Conservation (phyloP, 116 monocot species). For the Iris pallida region DNA sequence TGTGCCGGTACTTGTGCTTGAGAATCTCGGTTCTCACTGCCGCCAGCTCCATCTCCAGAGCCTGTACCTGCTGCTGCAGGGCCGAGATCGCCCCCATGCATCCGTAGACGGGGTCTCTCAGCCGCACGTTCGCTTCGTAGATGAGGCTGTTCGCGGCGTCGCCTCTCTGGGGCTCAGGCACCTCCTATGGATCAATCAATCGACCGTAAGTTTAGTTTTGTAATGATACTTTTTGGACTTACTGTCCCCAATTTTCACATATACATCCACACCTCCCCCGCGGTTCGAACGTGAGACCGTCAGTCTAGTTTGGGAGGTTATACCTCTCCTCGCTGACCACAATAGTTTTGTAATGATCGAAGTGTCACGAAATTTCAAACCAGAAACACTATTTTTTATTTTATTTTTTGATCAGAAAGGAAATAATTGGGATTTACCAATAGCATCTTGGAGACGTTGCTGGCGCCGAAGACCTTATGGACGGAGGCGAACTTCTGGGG, state of each 20-base stretch:
- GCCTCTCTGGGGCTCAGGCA: constrained; percentile 71
- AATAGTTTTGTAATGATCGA: too few relatives aligned
- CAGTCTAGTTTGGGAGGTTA: too few relatives aligned
- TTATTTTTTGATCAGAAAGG: too few relatives aligned
- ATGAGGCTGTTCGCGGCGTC: constrained; percentile 90
- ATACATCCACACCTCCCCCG: too few relatives aligned
- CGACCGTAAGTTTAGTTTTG: not conserved
- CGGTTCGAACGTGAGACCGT: too few relatives aligned
- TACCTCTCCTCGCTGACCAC: too few relatives aligned
- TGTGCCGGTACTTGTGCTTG: constrained; percentile 55
- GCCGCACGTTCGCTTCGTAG: constrained; percentile 82
- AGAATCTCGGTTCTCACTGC: constrained; percentile 68
- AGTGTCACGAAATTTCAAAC: too few relatives aligned
- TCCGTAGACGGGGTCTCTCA: constrained; percentile 87
- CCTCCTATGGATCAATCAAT: constrained; percentile 43
- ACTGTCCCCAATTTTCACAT: not conserved
- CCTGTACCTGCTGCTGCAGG: constrained; percentile 80
- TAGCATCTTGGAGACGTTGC: constrained; percentile 95
- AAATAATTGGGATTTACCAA: constrained; percentile 38
- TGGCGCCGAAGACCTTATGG: constrained; percentile 97
- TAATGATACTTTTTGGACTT: not conserved
- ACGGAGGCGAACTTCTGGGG: constrained; percentile 90
- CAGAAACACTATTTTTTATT: too few relatives aligned
- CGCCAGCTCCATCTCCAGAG: constrained; percentile 63
- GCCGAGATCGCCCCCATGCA: constrained; percentile 89